These are phyloP conservation scores for Boechera stricta DNA, from an alignment of 345 rosid species.

Conservation along the genomic window DNA sequence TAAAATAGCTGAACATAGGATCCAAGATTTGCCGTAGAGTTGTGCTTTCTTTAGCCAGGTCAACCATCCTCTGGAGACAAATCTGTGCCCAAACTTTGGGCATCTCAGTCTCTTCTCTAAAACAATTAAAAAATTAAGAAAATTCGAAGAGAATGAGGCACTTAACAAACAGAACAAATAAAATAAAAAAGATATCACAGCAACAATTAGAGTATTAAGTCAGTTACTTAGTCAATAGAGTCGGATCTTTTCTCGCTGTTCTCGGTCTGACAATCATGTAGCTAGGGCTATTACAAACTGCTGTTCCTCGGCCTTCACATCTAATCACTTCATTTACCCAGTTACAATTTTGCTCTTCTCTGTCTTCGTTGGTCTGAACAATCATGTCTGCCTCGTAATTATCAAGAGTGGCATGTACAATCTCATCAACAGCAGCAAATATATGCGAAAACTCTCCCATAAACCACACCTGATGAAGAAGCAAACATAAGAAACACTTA, in stretches of 20 bases:
- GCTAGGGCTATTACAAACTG: conserved; percentile 59
- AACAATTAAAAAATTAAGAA: conserved; percentile 30
- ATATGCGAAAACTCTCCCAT: conserved; percentile 78
- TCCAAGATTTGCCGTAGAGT: conserved; percentile 82
- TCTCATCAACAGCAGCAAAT: conserved; percentile 82
- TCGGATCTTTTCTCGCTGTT: conserved; percentile 77
- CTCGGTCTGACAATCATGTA: conserved; percentile 61
- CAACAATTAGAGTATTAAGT: conserved; percentile 3
- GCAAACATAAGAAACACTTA: conserved; percentile 15
- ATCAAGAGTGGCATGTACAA: conserved; percentile 76
- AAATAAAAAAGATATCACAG: neutral
- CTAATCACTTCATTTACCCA: conserved; percentile 98
- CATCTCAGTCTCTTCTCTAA: conserved; percentile 85
- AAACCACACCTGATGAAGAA: conserved; percentile 79
- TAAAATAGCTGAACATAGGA: conserved; percentile 80
- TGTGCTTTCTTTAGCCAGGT: conserved; percentile 85
- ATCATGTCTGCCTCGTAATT: conserved; percentile 67
- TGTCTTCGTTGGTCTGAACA: conserved; percentile 55
- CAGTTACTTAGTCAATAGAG: conserved; percentile 75
- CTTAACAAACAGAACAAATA: neutral
- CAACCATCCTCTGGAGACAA: conserved; percentile 91
- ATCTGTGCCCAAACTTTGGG: conserved; percentile 95
- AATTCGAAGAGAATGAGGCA: neutral
- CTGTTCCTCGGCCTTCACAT: conserved; percentile 77
- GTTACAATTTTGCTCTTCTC: conserved; percentile 72